Percentiles rank a stretch among this genome's conserved stretches.
Evolutionary conservation across 352 stramenopile genomes (phyloP).

Genomic region (Aphanomyces astaci): DNA sequence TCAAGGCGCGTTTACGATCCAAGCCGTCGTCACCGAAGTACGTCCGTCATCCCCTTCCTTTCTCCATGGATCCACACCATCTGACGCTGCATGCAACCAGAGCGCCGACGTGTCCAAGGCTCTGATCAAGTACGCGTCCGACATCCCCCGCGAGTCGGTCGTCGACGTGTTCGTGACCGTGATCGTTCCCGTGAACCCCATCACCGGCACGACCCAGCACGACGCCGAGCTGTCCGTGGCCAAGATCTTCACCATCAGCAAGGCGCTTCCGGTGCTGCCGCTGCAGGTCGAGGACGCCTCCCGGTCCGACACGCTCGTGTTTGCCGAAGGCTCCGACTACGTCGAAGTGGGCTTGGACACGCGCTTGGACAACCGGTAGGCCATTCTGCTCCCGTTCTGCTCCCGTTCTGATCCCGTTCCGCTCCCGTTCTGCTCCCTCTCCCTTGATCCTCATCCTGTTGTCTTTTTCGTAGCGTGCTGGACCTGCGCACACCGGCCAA

Average conservation of each 20-base stretch:
- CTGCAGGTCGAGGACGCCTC: slow-evolving; percentile 95
- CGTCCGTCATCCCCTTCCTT: slow-evolving; percentile 24
- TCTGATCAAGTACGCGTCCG: slow-evolving; percentile 97
- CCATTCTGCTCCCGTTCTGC: background rate
- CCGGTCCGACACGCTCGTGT: slow-evolving; percentile 76
- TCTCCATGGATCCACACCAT: slow-evolving; percentile 31
- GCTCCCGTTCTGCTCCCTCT: background rate
- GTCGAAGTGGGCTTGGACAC: slow-evolving; percentile 86
- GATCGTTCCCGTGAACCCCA: slow-evolving; percentile 70
- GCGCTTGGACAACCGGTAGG: slow-evolving; percentile 91
- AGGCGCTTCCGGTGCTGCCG: slow-evolving; percentile 84
- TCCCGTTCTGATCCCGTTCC: background rate
- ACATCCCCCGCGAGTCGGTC: slow-evolving; percentile 93
- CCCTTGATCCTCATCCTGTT: background rate
- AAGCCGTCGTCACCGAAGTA: slow-evolving; percentile 78
- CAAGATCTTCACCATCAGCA: slow-evolving; percentile 94
- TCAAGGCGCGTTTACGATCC: slow-evolving; percentile 93
- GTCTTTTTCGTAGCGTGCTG: slow-evolving; percentile 83
- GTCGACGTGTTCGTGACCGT: slow-evolving; percentile 94
- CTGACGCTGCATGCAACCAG: slow-evolving; percentile 31
- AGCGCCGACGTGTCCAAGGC: slow-evolving; percentile 86
- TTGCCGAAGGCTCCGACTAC: slow-evolving; percentile 77
- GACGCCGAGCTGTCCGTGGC: slow-evolving; percentile 92
- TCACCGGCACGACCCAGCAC: slow-evolving; percentile 92
- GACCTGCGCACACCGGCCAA: slow-evolving; percentile 98